Base-by-base conservation (phyloP, 371 early-diverging fungal genomes). In the Lichtheimia hyalospora region DNA sequence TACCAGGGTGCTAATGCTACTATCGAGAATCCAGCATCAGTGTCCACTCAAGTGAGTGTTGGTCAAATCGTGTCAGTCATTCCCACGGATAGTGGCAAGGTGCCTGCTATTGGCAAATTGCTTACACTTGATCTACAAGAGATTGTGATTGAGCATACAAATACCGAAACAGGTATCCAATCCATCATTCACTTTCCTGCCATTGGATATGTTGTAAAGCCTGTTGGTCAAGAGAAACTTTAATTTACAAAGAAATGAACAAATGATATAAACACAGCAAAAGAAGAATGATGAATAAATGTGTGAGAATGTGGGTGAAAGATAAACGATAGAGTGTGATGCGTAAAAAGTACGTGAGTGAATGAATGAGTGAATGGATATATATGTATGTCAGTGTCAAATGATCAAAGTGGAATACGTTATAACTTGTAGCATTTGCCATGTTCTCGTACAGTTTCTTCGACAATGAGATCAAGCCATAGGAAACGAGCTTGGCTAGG, bases 41-140 rank as follows among this genome's bases (percentile, higher is more conserved):
- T 3, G 23, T 51, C 1, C 24, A 56, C 23, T 27, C 5, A n/a
- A 18, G 56, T 75, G 10, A 58, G 59, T 18, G 40, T 69, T 2
- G 85, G 85, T 2, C 68, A 76, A 27, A 6, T 52, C 5, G 81
- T 85, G 3, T 34, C 65, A 0, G 74, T 85, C 5, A 48, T 65
- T 0, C 85, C 85, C 0, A 63, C 71, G 16, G 85, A 85, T 55
- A 69, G 71, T 16, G 83, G 82, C 14, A 69, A 68, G 24, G 62
- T 75, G 10, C 79, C 80, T 20, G 64, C 75, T 3, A 50, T 50
- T 3, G 83, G 85, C 6, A 60, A 49, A 14, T 60, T 84, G 42
- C 72, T 79, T 1, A 57, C 56, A 20, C 66, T 77, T 24, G 66
- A 73, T 0, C 14, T 14, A 3, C 21, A 61, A 12, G 59, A 66